phyloP scores from a whole-genome alignment of 805 yeast genomes.

The Nakazawaea wyomingensis region DNA sequence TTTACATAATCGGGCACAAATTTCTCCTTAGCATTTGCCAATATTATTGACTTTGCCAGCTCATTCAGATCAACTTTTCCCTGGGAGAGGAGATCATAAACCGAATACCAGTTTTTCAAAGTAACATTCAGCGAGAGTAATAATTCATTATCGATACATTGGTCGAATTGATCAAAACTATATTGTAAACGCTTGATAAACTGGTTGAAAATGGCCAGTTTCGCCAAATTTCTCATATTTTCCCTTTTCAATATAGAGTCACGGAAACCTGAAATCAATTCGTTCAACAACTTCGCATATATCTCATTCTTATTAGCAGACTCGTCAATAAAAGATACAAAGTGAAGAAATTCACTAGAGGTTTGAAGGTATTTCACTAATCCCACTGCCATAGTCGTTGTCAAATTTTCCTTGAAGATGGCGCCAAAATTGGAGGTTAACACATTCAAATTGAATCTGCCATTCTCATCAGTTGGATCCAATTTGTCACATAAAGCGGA shows the following conservation, averaged over 20 bases:
- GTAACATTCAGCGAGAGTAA: background rate
- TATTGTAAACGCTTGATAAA: background rate
- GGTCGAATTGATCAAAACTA: background rate
- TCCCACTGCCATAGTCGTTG: background rate
- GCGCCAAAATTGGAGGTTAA: slow-evolving; percentile 4
- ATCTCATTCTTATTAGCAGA: background rate
- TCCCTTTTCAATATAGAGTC: background rate
- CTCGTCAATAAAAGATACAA: background rate
- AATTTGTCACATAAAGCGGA: background rate
- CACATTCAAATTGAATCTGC: background rate
- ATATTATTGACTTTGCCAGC: background rate
- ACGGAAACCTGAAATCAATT: background rate
- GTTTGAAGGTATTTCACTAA: background rate
- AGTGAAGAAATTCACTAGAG: background rate
- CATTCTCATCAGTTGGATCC: background rate
- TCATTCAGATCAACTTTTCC: background rate
- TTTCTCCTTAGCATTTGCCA: background rate
- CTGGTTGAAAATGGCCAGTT: background rate
- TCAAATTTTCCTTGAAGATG: background rate
- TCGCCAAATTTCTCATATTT: background rate
- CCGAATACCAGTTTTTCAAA: background rate
- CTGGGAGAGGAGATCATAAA: background rate
- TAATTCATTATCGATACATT: background rate
- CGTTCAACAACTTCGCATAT: background rate
- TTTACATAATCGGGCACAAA: background rate